Evolutionary conservation across 2,329 filamentous ascomycete species (phyloP), one percentile per base, ranked within the genome.

Genomic region (Xylariaceae sp.): DNA sequence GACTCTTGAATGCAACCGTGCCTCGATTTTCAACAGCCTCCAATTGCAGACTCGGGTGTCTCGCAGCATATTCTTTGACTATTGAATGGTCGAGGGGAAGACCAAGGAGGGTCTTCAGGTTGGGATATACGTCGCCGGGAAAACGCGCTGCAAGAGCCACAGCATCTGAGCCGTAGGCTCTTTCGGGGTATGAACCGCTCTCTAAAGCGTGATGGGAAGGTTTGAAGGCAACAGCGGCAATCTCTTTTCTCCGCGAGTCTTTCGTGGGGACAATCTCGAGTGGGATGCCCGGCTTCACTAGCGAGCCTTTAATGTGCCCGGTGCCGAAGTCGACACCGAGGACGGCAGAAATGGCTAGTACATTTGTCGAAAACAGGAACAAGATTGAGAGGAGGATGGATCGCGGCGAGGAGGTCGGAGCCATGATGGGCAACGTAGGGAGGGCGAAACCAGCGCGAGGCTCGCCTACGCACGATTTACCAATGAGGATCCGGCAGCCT

Each of bases 251-350:
- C 72, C 95, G 89, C 32, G 94, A 96, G 74, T 99, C 94, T 71
- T 97, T 99, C 32, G 91, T 96, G 54, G 96, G 81, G 71, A 99
- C 92, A 62, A 99, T 97, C 64, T 99, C 94, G 69, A 99, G 89
- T 8, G 94, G 94, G 50, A 95, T 92, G 58, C 94, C 94, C 2
- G 94, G 94, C 75, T 97, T 97, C 59, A 99, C 92, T 42, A 99
- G 83, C 11, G 89, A 86, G 31, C 92, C 92, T 77, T 97, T 99
- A 76, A 99, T 88, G 75, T 95, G 96, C 71, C 96, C 90, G 54
- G 94, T 96, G 63, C 94, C 94, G 52, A 99, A 80, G 73, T 99
- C 94, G 66, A 99, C 82, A 60, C 94, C 94, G 27, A 99, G 78
- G 19, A 97, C 91, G 51, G 90, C 89, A 6, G 89, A 76, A 48